These are phyloP conservation scores for Xylariaceae sp. DNA, from an alignment of 2,329 filamentous ascomycete species.

Conservation along the genomic window DNA sequence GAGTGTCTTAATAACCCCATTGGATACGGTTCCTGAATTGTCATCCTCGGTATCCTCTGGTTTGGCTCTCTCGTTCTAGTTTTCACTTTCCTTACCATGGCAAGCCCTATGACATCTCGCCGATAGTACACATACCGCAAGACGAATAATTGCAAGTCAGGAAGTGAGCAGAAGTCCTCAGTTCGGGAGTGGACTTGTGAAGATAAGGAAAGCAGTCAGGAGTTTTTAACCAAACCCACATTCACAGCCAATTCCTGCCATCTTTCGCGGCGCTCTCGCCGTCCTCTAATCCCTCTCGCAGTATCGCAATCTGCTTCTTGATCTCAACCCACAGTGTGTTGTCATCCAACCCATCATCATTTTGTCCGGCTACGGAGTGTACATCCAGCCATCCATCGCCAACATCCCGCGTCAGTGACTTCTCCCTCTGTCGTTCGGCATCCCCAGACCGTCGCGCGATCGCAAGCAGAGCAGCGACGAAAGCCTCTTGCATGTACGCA, in stretches of 20 bases:
- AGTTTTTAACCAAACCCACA: background rate
- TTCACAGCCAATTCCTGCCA: background rate
- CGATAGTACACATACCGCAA: too few species aligned
- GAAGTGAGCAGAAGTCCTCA: too few species aligned
- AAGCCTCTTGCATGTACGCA: constrained; percentile 68
- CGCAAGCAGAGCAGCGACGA: constrained; percentile 60
- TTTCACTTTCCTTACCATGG: too few species aligned
- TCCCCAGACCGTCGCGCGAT: constrained; percentile 42
- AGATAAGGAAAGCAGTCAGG: background rate
- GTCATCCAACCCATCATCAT: constrained; percentile 44
- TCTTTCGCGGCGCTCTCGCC: constrained; percentile 11
- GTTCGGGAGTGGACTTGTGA: background rate
- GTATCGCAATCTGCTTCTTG: constrained; percentile 59
- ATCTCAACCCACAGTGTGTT: constrained; percentile 60
- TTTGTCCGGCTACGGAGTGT: constrained; percentile 8
- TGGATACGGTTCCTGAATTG: too few species aligned
- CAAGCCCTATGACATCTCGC: too few species aligned
- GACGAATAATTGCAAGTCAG: too few species aligned
- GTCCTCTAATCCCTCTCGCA: constrained; percentile 58
- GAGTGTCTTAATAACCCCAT: too few species aligned
- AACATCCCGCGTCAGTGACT: constrained; percentile 29
- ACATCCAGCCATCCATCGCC: constrained; percentile 40
- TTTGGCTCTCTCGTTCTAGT: too few species aligned
- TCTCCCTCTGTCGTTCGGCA: constrained; percentile 25
- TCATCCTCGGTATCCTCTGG: too few species aligned